Base-by-base conservation (phyloP, 1,284 basidiomycete genomes). In the Apiotrichum gracile region DNA sequence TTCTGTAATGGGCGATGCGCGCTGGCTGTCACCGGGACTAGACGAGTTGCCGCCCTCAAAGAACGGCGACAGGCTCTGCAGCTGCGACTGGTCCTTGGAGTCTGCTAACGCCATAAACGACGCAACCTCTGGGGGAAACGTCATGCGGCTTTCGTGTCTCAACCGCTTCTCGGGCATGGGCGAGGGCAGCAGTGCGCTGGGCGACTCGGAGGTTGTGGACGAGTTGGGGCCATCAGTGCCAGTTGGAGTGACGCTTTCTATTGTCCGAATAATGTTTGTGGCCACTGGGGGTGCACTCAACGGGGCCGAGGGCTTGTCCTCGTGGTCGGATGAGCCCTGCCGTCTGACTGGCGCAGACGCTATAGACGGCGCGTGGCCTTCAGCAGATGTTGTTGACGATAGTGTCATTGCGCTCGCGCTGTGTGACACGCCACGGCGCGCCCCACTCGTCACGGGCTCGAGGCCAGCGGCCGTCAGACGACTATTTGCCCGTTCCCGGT, bases 401-500 rank as follows among this genome's bases (percentile, higher is more conserved):
- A 73, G 52, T 1, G 67, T 68, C 19, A 66, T 54, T 8, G 64
- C 64, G 49, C 68, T 69, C 8, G 61, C 56, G 49, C 67, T 70
- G 37, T 66, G 64, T 22, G 68, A 54, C 25, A 68, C 58, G 44
- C 53, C 47, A 31, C 61, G 62, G 51, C 64, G 54, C 31, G 51
- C 47, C 14, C 51, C 52, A 10, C 45, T 33, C 4, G 53, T 35
- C 22, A 68, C 54, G 16, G 64, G 64, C 34, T 70, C 66, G 47
- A 70, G 43, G 1, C 68, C 73, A 3, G 66, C 66, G 0, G 61
- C 52, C 13, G 57, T 37, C 27, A 74, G 55, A 24, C 65, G 58
- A 42, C 39, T 45, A 49, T 69, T 67, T 17, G 69, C 73, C 45
- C 63, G 69, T 64, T 91, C 89, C n/a, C 89, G 81, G 68, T 91